Conservation (phyloP, 106 monocot species). For the Platanthera zijinensis region DNA sequence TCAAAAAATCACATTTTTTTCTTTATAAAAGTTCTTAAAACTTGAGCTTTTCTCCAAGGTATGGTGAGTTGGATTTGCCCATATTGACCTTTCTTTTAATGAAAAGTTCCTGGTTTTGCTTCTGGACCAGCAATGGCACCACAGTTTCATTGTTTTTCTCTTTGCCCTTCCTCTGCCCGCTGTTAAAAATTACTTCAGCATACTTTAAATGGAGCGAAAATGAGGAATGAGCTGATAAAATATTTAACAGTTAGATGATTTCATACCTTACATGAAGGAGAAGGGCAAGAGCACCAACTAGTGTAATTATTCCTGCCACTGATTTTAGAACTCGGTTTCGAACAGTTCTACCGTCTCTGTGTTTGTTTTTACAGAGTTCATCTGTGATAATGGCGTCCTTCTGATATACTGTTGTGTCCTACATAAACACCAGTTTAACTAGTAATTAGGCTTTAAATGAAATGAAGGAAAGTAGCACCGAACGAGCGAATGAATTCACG, state of each 20-base stretch:
- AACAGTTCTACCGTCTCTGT: neutral
- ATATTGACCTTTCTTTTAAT: slow-evolving; percentile 8
- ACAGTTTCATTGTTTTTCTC: slow-evolving; percentile 9
- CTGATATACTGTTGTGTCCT: neutral
- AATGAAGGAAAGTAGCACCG: neutral
- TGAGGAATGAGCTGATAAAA: neutral
- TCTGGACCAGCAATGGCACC: neutral
- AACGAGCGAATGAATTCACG: too few relatives aligned
- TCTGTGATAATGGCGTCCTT: neutral
- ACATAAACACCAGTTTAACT: neutral
- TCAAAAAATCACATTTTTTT: too few relatives aligned
- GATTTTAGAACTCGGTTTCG: slow-evolving; percentile 31
- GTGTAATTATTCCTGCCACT: slow-evolving; percentile 38
- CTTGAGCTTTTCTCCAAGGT: slow-evolving; percentile 42
- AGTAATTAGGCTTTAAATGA: neutral
- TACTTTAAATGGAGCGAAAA: neutral
- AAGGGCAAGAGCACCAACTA: slow-evolving; percentile 30
- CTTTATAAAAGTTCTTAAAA: slow-evolving; percentile 14
- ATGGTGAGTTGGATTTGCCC: slow-evolving; percentile 16
- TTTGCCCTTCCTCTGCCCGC: slow-evolving; percentile 22
- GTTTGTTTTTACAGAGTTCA: slow-evolving; percentile 1
- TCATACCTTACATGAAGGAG: slow-evolving; percentile 44
- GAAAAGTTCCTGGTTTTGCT: slow-evolving; percentile 5
- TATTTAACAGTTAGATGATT: neutral
- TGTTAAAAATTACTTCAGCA: neutral